A percentile compares a stretch with the other conserved stretches of the same genome.
Conservation (phyloP, 371 early-diverging fungal species). For the Mucor indicus region DNA sequence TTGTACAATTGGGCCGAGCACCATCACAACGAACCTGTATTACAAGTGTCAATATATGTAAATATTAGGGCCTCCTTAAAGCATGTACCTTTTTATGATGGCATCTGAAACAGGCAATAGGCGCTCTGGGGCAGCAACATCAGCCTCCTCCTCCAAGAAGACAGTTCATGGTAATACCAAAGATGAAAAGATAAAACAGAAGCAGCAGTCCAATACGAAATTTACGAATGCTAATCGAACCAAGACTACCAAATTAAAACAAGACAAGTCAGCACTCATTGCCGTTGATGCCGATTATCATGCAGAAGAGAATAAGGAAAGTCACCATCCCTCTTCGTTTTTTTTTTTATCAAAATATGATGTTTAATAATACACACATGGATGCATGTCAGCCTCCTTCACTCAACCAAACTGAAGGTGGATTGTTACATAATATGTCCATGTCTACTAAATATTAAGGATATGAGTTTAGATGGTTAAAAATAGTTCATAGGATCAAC, state of each 20-base stretch:
- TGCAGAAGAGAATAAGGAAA: too few relatives aligned
- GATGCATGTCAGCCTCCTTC: background rate
- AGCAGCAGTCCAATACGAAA: too few relatives aligned
- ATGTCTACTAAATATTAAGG: too few relatives aligned
- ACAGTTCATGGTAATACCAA: background rate
- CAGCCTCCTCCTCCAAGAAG: background rate
- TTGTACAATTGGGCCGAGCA: constrained; percentile 37
- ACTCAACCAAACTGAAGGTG: too few relatives aligned
- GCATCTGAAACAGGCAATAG: constrained; percentile 32
- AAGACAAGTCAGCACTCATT: too few relatives aligned
- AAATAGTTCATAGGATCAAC: too few relatives aligned
- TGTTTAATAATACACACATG: constrained; percentile 7
- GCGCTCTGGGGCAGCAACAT: constrained; percentile 28
- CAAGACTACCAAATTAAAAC: background rate
- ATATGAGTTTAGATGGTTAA: too few relatives aligned
- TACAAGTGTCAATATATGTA: too few relatives aligned
- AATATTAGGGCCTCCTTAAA: too few relatives aligned
- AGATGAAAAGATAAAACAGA: constrained; percentile 3
- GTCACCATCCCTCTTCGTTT: constrained; percentile 4
- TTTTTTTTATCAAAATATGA: constrained; percentile 18
- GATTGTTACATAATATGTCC: too few relatives aligned
- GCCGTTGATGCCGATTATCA: too few relatives aligned
- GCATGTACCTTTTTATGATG: constrained; percentile 40
- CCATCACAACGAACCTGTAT: constrained; percentile 52
- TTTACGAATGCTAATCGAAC: background rate